phyloP scores from a whole-genome alignment of 2,329 filamentous ascomycete genomes.

The Zymoseptoria brevis region DNA sequence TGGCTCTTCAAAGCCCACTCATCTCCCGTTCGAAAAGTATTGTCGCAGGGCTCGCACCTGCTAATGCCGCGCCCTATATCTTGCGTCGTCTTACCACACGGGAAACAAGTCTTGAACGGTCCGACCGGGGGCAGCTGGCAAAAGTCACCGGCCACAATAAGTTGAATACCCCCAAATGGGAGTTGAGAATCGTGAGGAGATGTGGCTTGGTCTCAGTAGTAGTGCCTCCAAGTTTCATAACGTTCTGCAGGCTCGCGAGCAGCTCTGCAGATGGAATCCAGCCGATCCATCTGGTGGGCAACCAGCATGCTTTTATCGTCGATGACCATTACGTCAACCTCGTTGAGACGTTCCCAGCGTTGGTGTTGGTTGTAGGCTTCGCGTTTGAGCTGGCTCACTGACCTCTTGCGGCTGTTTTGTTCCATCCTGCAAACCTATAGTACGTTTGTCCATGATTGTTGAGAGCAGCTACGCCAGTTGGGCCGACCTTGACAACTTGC shows the following conservation, averaged over 20 bases:
- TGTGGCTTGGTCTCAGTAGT: not conserved
- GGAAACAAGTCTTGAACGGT: slow-evolving; percentile 47
- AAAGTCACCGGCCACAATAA: slow-evolving; percentile 45
- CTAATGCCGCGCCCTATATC: not conserved
- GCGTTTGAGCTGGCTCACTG: slow-evolving; percentile 23
- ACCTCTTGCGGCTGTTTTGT: slow-evolving; percentile 38
- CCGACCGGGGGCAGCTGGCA: slow-evolving; percentile 54
- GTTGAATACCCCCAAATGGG: slow-evolving; percentile 44
- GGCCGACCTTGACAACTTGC: slow-evolving; percentile 47
- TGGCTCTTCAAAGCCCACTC: slow-evolving; percentile 54
- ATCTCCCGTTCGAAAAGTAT: slow-evolving; percentile 27
- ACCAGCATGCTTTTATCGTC: slow-evolving; percentile 62
- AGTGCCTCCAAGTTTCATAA: not conserved
- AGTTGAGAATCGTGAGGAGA: slow-evolving; percentile 9
- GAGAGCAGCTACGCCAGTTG: slow-evolving; percentile 52
- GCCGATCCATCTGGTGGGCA: slow-evolving; percentile 45
- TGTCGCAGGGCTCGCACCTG: not conserved
- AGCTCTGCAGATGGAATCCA: slow-evolving; percentile 43
- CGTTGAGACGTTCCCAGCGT: slow-evolving; percentile 20
- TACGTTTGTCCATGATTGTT: slow-evolving; percentile 50
- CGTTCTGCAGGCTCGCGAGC: slow-evolving; percentile 16
- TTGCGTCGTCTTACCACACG: slow-evolving; percentile 33
- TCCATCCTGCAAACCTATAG: slow-evolving; percentile 52
- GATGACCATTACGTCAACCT: slow-evolving; percentile 51
- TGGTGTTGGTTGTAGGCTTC: slow-evolving; percentile 28